phyloP scores from a whole-genome alignment of 2,329 filamentous ascomycete genomes.

The Aspergillus fijiensis region DNA sequence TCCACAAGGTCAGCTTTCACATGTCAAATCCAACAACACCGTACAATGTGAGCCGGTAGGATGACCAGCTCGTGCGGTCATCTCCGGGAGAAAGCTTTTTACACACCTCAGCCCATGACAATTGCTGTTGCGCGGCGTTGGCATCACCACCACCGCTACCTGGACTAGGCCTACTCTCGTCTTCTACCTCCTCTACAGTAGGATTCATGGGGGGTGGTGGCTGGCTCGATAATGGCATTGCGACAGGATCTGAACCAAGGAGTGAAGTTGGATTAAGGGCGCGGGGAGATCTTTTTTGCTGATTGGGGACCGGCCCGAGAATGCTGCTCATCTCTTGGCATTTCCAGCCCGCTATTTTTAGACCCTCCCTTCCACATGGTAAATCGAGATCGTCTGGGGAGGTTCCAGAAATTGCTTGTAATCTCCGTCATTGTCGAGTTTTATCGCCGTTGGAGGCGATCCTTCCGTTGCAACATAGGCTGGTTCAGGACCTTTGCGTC shows the following conservation, averaged over 20 bases:
- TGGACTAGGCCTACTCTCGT: background rate
- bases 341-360: background rate
- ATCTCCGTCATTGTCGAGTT: background rate
- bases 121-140: background rate
- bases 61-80: background rate
- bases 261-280: slow-evolving; percentile 16
- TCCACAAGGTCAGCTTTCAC: background rate
- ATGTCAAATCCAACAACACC: too few species aligned
- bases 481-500: too few species aligned
- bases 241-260: slow-evolving; percentile 5
- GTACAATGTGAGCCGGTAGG: background rate
- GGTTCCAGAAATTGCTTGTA: background rate
- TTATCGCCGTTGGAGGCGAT: background rate
- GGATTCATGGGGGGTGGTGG: slow-evolving; percentile 13
- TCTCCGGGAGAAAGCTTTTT: background rate
- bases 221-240: slow-evolving; percentile 7
- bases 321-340: background rate
- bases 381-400: background rate
- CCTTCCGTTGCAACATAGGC: too few species aligned
- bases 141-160: background rate
- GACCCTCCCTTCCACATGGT: background rate
- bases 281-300: background rate
- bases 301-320: background rate
- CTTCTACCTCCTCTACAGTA: slow-evolving; percentile 19
- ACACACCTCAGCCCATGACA: slow-evolving; percentile 26